Base-by-base conservation (phyloP, 257 asterid species). In the Craterostigma plantagineum region DNA sequence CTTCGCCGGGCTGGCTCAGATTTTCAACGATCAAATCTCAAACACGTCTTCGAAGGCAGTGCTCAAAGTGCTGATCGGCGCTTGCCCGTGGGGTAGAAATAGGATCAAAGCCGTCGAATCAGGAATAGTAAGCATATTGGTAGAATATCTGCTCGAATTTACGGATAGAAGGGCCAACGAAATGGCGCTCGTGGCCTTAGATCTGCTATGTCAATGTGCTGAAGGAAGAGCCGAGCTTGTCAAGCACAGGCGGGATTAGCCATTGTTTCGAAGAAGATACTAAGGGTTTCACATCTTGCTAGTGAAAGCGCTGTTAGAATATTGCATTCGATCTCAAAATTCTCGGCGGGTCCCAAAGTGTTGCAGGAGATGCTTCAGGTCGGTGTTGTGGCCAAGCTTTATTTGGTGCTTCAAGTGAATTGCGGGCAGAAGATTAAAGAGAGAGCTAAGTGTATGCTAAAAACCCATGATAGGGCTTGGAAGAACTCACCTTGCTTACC, bases 351-450 rank as follows among this genome's bases (percentile, higher is more conserved):
- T 45, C 30, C 62, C 8, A 64, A 69, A 61, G 75, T 79, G 48
- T 61, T 79, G 18, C 64, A 60, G 44, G 95, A 82, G 16, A 76
- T 82, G 91, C 27, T 68, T 63, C 72, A 70, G 6, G 75, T 75
- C 0, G 92, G 95, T 35, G 90, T 82, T n/a, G 92, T 72, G n/a
- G 14, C 90, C 18, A 82, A 82, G 70, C 17, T 82, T 72, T 75
- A 80, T 52, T 55, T 79, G 63, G 82, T 79, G 38, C 43, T 73
- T 66, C 92, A 76, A 56, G 69, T 68, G 27, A 82, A 73, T 9
- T 43, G 50, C 1, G 58, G 56, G 36, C 14, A 18, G 9, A 82
- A 69, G 61, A 73, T 64, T 0, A 61, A 68, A 8, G 92, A 73
- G 59, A 72, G 65, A 52, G 49, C 73, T 12, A 79, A 47, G 11